Conservation (phyloP, 2,329 filamentous ascomycete genomes). For the Fusarium annulatum region DNA sequence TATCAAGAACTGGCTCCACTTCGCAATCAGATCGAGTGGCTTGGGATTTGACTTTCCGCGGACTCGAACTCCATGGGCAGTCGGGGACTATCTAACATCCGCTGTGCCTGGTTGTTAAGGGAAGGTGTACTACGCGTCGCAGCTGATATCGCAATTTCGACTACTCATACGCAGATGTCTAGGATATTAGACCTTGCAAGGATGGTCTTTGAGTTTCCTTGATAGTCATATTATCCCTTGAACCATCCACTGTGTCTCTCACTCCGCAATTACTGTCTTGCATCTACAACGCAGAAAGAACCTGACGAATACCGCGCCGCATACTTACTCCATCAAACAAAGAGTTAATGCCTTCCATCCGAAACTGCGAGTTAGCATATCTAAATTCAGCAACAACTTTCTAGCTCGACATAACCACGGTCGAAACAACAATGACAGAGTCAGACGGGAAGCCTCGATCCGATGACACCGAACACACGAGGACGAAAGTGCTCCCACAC, state of each 20-base stretch:
- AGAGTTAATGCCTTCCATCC: background rate
- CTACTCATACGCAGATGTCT: background rate
- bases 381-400: background rate
- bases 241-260: fast-evolving
- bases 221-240: background rate
- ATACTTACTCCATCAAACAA: background rate
- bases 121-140: background rate
- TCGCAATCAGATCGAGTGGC: background rate
- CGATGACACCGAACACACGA: background rate
- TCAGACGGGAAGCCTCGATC: background rate
- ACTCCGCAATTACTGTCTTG: background rate
- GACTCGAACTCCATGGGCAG: background rate
- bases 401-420: background rate
- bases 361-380: background rate
- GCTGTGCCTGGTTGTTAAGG: fast-evolving
- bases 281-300: background rate
- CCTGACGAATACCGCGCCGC: background rate
- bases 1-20: background rate
- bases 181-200: background rate
- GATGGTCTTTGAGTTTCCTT: background rate
- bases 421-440: background rate
- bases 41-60: background rate
- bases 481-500: background rate
- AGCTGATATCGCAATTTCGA: background rate
- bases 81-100: background rate